Conservation (phyloP, 2,329 filamentous ascomycete species). For the Colletotrichum karsti region DNA sequence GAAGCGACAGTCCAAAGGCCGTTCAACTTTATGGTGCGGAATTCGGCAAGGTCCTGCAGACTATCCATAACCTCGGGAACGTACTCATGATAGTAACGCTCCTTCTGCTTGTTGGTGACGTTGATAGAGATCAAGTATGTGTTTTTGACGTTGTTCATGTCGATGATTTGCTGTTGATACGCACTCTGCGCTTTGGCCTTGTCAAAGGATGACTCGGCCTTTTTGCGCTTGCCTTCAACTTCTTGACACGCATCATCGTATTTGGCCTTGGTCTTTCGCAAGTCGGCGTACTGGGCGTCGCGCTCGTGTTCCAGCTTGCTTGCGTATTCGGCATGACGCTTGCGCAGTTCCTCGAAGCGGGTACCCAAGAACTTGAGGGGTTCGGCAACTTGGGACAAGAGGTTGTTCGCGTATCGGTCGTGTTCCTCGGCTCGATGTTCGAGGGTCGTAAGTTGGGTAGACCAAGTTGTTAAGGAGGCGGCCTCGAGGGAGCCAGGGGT, state of each 20-base stretch:
- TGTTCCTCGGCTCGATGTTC: slow-evolving; percentile 90
- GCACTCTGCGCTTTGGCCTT: slow-evolving; percentile 90
- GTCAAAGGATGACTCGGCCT: slow-evolving; percentile 93
- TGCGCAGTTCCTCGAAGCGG: slow-evolving; percentile 91
- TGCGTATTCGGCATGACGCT: slow-evolving; percentile 89
- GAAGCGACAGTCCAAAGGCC: slow-evolving; percentile 84
- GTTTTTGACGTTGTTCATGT: slow-evolving; percentile 99
- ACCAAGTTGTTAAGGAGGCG: slow-evolving; percentile 96
- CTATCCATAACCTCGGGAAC: slow-evolving; percentile 93
- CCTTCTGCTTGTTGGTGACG: slow-evolving; percentile 97
- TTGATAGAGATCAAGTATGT: slow-evolving; percentile 97
- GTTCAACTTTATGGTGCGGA: slow-evolving; percentile 85
- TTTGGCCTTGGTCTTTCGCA: slow-evolving; percentile 91
- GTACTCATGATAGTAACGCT: slow-evolving; percentile 97
- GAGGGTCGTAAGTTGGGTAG: slow-evolving; percentile 88
- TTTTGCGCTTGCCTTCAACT: slow-evolving; percentile 93
- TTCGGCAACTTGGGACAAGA: slow-evolving; percentile 84
- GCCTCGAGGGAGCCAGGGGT: slow-evolving; percentile 96
- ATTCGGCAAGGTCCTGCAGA: slow-evolving; percentile 92
- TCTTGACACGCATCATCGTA: slow-evolving; percentile 95
- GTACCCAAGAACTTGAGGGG: slow-evolving; percentile 79
- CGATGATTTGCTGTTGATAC: slow-evolving; percentile 90
- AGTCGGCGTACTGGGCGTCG: slow-evolving; percentile 82
- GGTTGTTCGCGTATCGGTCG: slow-evolving; percentile 81
- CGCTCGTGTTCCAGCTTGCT: slow-evolving; percentile 89